Evolutionary conservation across 148 eudicot genomes (phyloP), one percentile per base, ranked within the genome.

Genomic region (Cornus florida): DNA sequence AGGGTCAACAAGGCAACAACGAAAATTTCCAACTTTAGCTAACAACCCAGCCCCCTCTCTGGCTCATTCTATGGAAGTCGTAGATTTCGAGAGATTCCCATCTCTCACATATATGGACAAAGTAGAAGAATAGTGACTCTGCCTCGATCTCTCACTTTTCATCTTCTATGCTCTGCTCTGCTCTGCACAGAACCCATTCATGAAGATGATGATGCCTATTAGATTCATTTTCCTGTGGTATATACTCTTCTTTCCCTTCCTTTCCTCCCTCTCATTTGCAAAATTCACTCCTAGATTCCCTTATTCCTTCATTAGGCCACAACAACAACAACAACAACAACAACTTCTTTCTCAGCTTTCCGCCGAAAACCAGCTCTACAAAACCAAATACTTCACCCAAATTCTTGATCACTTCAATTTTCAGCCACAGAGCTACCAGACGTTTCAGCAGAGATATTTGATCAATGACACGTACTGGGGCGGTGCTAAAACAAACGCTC

Each of bases 401-500:
- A 89, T 85, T 72, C 88, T 94, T 64, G 98, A 90, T 79, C 98
- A 94, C 84, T 94, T 94, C 85, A 90, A 89, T 83, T 94, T 76
- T 56, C 77, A 83, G 4, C 98, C 98, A 11, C 81, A 90, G 69
- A 90, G 96, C 70, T 92, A 92, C 35, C 80, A 87, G 2, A 89
- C 88, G 5, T 94, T 92, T 53, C 98, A 94, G 60, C 98, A 94
- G 12, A 86, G 96, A 75, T 94, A 94, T 69, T 75, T 94, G 82
- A 79, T 92, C 71, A 92, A 89, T 71, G 85, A 84, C 83, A 88
- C 81, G 2, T 73, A 84, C 70, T 94, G 98, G 98, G 98, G 90
- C 39, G 98, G 98, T 10, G 75, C 91, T 59, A 53, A 83, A n/a
- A 83, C 41, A 60, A 88, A 89, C 76, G 85, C 91, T 43, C 98